These are phyloP conservation scores for Erysimum cheiranthoides DNA, from an alignment of 345 rosid species.

Conservation along the genomic window DNA sequence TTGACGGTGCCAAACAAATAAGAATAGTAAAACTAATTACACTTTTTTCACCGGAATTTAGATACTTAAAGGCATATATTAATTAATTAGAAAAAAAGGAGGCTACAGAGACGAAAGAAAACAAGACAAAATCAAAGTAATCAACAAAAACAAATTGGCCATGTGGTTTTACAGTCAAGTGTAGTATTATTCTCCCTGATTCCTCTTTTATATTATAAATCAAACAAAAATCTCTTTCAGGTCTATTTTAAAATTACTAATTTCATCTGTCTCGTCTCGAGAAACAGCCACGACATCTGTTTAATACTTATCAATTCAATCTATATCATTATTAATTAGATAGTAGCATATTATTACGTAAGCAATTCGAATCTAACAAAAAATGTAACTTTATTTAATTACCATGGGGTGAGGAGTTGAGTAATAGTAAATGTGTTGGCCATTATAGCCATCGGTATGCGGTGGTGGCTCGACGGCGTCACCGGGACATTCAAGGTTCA, in stretches of 20 bases:
- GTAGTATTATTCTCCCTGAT: conserved; percentile 43
- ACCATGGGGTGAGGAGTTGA: conserved; percentile 46
- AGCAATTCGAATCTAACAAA: conserved; percentile 24
- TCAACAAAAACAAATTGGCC: conserved; percentile 37
- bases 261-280: conserved; percentile 44
- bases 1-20: conserved; percentile 41
- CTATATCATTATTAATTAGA: conserved; percentile 7
- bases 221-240: conserved; percentile 17
- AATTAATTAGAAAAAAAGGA: not conserved
- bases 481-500: conserved; percentile 78
- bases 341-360: conserved; percentile 19
- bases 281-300: conserved; percentile 46
- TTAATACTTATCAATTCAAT: conserved; percentile 2
- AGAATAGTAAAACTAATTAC: conserved; percentile 15
- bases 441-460: conserved; percentile 29
- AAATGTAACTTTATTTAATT: conserved; percentile 13
- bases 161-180: conserved; percentile 38
- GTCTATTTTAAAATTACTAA: conserved; percentile 23
- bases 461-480: conserved; percentile 45
- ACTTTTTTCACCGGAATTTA: not conserved
- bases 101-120: not conserved
- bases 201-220: conserved; percentile 6
- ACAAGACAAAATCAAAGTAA: conserved; percentile 9
- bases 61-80: conserved; percentile 1
- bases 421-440: conserved; percentile 43